Conservation (phyloP, 306 rosid genomes). For the Quercus mongolica region DNA sequence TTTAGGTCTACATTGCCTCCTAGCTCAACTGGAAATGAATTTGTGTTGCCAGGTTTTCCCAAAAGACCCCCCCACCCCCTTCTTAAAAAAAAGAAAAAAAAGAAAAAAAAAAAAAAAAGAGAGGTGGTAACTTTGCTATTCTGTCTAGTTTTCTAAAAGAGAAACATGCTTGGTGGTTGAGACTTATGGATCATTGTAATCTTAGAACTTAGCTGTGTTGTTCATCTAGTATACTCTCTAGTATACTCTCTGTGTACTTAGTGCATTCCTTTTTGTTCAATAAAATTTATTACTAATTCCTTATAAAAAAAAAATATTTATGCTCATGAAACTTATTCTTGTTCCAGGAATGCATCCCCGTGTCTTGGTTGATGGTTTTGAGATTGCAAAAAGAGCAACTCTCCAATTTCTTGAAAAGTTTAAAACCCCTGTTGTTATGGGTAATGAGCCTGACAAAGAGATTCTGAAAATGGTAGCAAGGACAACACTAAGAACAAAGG, state of each 20-base stretch:
- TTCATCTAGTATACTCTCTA: too few species aligned
- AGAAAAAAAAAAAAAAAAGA: accelerated
- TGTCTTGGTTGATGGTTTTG: slow-evolving; percentile 93
- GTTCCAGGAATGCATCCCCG: slow-evolving; percentile 97
- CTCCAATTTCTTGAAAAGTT: slow-evolving; percentile 87
- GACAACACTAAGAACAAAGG: slow-evolving; percentile 94
- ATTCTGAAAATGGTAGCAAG: slow-evolving; percentile 91
- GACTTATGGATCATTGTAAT: too few species aligned
- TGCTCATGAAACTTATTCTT: slow-evolving; percentile 1
- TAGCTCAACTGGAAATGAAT: neutral
- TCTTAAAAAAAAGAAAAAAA: too few species aligned
- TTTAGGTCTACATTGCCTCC: too few species aligned
- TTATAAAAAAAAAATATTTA: neutral
- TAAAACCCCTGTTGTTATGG: slow-evolving; percentile 85
- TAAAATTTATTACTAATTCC: too few species aligned
- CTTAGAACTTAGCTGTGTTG: too few species aligned
- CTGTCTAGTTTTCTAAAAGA: neutral
- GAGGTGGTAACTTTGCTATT: neutral
- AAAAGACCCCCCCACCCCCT: neutral
- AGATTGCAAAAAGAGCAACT: slow-evolving; percentile 90
- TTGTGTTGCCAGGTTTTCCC: neutral
- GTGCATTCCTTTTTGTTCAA: too few species aligned
- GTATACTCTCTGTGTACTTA: too few species aligned
- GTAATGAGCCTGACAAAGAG: slow-evolving; percentile 88
- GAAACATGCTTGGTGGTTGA: neutral